phyloP scores from a whole-genome alignment of 148 eudicot species.

The Heliamphora exappendiculata region DNA sequence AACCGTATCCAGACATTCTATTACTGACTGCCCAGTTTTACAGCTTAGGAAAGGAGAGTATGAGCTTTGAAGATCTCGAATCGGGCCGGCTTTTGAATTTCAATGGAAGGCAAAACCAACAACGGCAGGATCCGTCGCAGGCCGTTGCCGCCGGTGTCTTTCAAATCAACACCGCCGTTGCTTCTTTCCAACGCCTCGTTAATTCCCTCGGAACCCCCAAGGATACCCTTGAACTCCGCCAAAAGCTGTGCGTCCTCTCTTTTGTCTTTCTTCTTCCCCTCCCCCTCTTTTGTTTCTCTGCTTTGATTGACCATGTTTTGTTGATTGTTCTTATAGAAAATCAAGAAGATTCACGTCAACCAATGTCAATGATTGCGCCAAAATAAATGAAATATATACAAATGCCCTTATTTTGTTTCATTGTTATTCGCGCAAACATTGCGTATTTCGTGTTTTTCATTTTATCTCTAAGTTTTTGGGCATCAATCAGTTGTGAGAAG shows the following conservation, averaged over 20 bases:
- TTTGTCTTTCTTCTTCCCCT: not conserved
- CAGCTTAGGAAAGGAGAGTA: slow-evolving; percentile 10
- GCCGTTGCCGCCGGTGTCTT: slow-evolving; percentile 48
- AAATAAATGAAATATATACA: not conserved
- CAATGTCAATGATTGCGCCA: not conserved
- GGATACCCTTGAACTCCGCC: slow-evolving; percentile 56
- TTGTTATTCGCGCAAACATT: not conserved
- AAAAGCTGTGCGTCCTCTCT: slow-evolving; percentile 32
- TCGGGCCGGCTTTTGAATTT: slow-evolving; percentile 26
- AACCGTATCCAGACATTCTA: not conserved
- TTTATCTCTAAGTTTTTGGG: not conserved
- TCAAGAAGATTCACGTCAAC: not conserved
- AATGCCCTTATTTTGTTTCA: too few relatives aligned
- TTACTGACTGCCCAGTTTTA: not conserved
- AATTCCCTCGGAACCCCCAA: slow-evolving; percentile 55
- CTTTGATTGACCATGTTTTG: not conserved
- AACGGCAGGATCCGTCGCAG: slow-evolving; percentile 31
- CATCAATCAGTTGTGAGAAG: not conserved
- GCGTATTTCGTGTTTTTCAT: not conserved
- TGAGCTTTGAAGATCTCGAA: slow-evolving; percentile 55
- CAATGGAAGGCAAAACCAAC: not conserved
- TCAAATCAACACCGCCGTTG: slow-evolving; percentile 54
- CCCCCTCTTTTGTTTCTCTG: not conserved
- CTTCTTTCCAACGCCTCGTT: slow-evolving; percentile 45
- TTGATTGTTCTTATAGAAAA: not conserved